A percentile compares a stretch with the other conserved stretches of the same genome.
phyloP scores from a whole-genome alignment of 176 grass and related monocot genomes.

The Oryza coarctata region DNA sequence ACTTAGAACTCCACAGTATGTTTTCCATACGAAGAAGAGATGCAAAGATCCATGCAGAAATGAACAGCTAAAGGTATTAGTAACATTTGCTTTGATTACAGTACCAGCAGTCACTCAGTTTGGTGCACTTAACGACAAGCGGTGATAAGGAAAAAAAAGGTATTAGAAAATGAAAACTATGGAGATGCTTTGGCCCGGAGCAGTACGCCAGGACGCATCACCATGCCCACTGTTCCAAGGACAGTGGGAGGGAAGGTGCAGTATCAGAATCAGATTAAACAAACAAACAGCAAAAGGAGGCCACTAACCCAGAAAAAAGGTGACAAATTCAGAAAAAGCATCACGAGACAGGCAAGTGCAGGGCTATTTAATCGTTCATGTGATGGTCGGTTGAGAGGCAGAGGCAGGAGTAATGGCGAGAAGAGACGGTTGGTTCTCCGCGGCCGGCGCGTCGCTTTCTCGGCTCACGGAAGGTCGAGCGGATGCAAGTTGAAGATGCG shows the following conservation, averaged over 20 bases:
- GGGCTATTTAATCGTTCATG: background rate
- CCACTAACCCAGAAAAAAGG: background rate
- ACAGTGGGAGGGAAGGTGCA: background rate
- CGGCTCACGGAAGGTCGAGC: background rate
- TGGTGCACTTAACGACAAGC: background rate
- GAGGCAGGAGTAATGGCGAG: background rate
- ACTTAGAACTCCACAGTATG: background rate
- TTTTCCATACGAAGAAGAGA: background rate
- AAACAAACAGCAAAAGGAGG: background rate
- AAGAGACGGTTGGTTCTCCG: background rate
- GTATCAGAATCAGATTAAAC: background rate
- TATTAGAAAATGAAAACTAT: background rate
- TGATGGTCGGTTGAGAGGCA: background rate
- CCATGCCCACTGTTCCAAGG: conserved; percentile 6
- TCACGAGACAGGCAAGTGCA: background rate
- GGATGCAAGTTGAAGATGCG: background rate
- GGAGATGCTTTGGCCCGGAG: background rate
- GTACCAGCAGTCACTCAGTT: too few species aligned
- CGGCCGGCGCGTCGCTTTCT: conserved; percentile 20
- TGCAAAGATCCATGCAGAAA: background rate
- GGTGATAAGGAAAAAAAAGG: background rate
- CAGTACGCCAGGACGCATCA: too few species aligned
- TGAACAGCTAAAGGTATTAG: background rate
- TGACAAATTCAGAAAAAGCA: background rate
- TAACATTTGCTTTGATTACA: too few species aligned